Conservation (phyloP, 2,329 filamentous ascomycete genomes). For the Pseudohalonectria lignicola region DNA sequence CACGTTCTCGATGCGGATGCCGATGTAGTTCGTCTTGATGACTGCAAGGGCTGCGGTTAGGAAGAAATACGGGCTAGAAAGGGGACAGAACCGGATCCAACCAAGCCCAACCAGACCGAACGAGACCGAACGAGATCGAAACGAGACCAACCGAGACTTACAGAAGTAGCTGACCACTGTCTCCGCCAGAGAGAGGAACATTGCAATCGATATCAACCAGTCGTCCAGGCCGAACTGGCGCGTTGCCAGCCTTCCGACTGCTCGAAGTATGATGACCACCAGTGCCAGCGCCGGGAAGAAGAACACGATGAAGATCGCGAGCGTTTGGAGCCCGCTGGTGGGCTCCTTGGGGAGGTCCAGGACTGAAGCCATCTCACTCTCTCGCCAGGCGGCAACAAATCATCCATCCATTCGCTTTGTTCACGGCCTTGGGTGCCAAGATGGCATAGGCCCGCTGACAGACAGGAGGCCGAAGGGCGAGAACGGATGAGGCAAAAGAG, state of each 20-base stretch:
- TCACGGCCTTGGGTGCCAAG: not conserved
- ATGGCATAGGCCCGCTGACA: constrained; percentile 1
- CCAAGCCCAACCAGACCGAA: no score
- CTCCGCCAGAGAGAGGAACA: constrained; percentile 16
- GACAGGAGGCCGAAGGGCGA: no score
- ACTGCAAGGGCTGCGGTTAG: constrained; percentile 9
- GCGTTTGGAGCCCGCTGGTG: constrained; percentile 13
- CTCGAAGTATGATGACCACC: constrained; percentile 12
- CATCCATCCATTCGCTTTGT: not conserved
- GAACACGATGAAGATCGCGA: constrained; percentile 17
- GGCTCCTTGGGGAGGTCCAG: constrained; percentile 5
- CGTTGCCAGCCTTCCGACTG: constrained; percentile 12
- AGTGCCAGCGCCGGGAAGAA: constrained; percentile 17
- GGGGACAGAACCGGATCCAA: no score
- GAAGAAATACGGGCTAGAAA: no score
- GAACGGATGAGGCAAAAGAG: not conserved
- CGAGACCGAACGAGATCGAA: no score
- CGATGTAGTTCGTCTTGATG: constrained; percentile 19
- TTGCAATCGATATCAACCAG: constrained; percentile 18
- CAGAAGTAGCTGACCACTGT: constrained; percentile 17
- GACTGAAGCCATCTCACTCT: not conserved
- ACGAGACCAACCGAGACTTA: no score
- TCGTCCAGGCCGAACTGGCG: constrained; percentile 16
- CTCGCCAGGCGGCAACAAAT: not conserved
- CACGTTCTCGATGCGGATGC: constrained; percentile 11